Percentiles rank a stretch among this genome's conserved stretches.
Conservation (phyloP, 2,329 filamentous ascomycete genomes). For the Penicillium aurantiogriseum region DNA sequence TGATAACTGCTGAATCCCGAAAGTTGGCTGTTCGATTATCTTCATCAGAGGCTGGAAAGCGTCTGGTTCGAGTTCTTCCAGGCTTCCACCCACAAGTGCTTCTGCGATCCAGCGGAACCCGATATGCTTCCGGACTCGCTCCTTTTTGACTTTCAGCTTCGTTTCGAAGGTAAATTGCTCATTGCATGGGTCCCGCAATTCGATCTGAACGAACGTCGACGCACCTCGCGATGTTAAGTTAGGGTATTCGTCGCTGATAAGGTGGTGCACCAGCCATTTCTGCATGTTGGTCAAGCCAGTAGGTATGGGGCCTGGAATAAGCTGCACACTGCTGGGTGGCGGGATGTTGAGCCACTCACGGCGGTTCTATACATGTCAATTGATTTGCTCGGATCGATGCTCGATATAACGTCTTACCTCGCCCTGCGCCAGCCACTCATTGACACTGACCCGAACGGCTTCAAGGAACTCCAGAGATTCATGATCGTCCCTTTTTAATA, state of each 20-base stretch:
- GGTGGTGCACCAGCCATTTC: conserved; percentile 63
- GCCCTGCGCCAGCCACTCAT: conserved; percentile 44
- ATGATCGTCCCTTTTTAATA: conserved; percentile 52
- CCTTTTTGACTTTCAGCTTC: conserved; percentile 29
- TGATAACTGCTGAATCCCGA: conserved; percentile 29
- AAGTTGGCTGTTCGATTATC: conserved; percentile 17
- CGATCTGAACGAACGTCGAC: conserved; percentile 42
- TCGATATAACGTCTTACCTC: conserved; percentile 17
- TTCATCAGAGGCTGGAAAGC: conserved; percentile 29
- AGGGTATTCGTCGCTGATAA: conserved; percentile 61
- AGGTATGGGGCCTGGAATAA: conserved; percentile 24
- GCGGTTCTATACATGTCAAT: conserved; percentile 20
- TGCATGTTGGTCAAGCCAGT: conserved; percentile 56
- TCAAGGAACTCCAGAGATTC: conserved; percentile 54
- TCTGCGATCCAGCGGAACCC: conserved; percentile 51
- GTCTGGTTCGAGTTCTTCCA: conserved; percentile 37
- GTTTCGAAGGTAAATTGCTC: conserved; percentile 33
- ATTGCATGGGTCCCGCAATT: conserved; percentile 36
- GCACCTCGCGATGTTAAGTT: conserved; percentile 39
- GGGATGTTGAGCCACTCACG: conserved; percentile 49
- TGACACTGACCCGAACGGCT: conserved; percentile 46
- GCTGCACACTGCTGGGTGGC: conserved; percentile 23
- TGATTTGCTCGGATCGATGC: not conserved
- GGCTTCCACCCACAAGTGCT: conserved; percentile 44
- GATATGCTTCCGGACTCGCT: conserved; percentile 35